Percentiles rank a stretch among this genome's conserved stretches.
phyloP scores from a whole-genome alignment of 495 filamentous ascomycete species.

The Neurospora tetraspora region DNA sequence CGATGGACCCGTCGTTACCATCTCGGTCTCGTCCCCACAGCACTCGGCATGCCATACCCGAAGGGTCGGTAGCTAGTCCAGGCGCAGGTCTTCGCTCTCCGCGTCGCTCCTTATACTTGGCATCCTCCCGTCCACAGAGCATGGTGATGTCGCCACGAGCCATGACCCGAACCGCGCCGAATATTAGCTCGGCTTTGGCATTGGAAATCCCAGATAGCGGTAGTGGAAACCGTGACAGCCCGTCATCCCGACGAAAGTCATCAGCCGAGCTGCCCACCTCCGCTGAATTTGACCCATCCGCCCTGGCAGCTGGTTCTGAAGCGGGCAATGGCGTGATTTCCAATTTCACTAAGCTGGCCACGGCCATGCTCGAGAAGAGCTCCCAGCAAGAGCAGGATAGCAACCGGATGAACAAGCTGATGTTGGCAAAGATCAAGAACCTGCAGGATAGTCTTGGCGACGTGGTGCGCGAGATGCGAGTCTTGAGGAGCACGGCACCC shows the following conservation, averaged over 20 bases:
- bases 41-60: slow-evolving; percentile 24
- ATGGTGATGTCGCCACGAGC: slow-evolving; percentile 43
- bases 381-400: slow-evolving; percentile 45
- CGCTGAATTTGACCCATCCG: slow-evolving; percentile 50
- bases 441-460: slow-evolving; percentile 80
- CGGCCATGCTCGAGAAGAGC: slow-evolving; percentile 28
- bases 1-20: slow-evolving; percentile 20
- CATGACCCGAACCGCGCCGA: slow-evolving; percentile 38
- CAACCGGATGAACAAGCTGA: slow-evolving; percentile 62
- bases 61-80: slow-evolving; percentile 27
- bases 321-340: slow-evolving; percentile 43
- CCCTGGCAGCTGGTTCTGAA: slow-evolving; percentile 25
- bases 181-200: slow-evolving; percentile 19
- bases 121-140: slow-evolving; percentile 29
- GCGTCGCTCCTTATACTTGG: slow-evolving; percentile 30
- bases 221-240: background rate
- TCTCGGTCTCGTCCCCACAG: slow-evolving; percentile 23
- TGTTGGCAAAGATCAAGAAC: slow-evolving; percentile 84
- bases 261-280: slow-evolving; percentile 58
- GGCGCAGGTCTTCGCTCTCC: slow-evolving; percentile 38
- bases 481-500: slow-evolving; percentile 35
- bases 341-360: slow-evolving; percentile 68
- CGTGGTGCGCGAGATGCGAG: slow-evolving; percentile 74
- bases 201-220: slow-evolving; percentile 17
- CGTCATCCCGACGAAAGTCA: slow-evolving; percentile 28